A percentile compares a stretch with the other conserved stretches of the same genome.
Evolutionary conservation across 768 basidiomycete species (phyloP).

Genomic region (Hericium alpestre): DNA sequence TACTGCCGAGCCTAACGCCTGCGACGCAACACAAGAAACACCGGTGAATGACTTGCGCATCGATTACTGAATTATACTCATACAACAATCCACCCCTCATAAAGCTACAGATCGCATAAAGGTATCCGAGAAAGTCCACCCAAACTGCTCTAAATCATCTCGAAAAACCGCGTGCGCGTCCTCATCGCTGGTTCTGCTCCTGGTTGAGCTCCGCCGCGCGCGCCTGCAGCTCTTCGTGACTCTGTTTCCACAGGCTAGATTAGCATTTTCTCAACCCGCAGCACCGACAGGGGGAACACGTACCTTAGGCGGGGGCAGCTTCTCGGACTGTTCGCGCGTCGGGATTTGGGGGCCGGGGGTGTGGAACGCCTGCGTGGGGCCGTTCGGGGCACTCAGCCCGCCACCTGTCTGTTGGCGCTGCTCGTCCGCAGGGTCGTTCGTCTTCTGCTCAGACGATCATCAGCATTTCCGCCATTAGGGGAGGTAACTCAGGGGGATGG

Average conservation of each 20-base stretch:
- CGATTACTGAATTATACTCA: background rate
- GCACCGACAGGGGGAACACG: constrained; percentile 6
- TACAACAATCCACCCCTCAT: background rate
- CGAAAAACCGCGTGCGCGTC: no score
- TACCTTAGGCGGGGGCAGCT: constrained; percentile 38
- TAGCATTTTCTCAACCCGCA: background rate
- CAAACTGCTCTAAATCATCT: no score
- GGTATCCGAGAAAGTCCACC: background rate
- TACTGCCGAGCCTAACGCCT: no score
- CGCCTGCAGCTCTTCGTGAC: constrained; percentile 38
- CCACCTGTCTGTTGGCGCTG: constrained; percentile 2
- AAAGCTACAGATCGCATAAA: background rate
- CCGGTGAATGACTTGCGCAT: no score
- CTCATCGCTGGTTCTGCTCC: background rate
- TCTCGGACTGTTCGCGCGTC: constrained; percentile 29
- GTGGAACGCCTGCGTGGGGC: constrained; percentile 20
- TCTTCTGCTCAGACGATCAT: constrained; percentile 27
- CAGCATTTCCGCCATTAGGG: background rate
- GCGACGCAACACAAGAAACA: no score
- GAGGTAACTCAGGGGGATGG: background rate
- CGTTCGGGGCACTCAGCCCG: constrained; percentile 14
- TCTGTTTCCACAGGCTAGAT: constrained; percentile 22
- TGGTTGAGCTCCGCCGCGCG: constrained; percentile 36
- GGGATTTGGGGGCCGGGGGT: constrained; percentile 43
- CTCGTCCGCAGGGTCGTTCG: constrained; percentile 46